These are phyloP conservation scores for Vicia faba DNA, from an alignment of 306 rosid species.

Conservation along the genomic window DNA sequence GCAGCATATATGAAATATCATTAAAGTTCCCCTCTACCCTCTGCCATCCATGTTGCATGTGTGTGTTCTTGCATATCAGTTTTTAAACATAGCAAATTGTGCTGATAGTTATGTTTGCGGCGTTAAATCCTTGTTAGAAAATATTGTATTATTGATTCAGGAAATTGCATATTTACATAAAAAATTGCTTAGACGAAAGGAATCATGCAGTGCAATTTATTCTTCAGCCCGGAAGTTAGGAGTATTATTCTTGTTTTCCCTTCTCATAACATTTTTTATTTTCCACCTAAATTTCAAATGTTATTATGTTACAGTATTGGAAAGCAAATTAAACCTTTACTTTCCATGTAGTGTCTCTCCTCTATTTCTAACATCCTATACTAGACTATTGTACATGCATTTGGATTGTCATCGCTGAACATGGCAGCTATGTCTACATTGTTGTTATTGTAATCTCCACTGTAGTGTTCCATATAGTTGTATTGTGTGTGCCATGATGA, in stretches of 20 bases:
- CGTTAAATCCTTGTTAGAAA: too few species aligned
- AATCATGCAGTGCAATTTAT: constrained; percentile 42
- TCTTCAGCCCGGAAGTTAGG: constrained; percentile 53
- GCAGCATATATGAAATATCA: too few species aligned
- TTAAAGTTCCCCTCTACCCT: too few species aligned
- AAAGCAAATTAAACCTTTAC: constrained; percentile 25
- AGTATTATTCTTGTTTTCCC: constrained; percentile 48
- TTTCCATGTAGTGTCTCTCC: constrained; percentile 8
- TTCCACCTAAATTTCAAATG: constrained; percentile 12
- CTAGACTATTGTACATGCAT: constrained; percentile 80
- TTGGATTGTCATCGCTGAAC: constrained; percentile 93
- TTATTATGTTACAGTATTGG: constrained; percentile 19
- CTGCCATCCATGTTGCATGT: too few species aligned
- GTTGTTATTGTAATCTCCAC: constrained; percentile 47
- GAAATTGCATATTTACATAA: not conserved
- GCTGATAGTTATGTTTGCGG: too few species aligned
- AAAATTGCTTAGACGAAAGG: constrained; percentile 30
- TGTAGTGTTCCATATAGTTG: constrained; percentile 49
- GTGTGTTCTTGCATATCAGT: too few species aligned
- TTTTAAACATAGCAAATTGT: too few species aligned
- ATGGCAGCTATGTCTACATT: constrained; percentile 63
- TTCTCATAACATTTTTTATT: constrained; percentile 37
- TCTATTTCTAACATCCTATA: constrained; percentile 21
- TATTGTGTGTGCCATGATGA: constrained; percentile 49
- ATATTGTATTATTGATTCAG: not conserved